Base-by-base conservation (phyloP, 164 flowering plant genomes). In the Cinnamomum chago region DNA sequence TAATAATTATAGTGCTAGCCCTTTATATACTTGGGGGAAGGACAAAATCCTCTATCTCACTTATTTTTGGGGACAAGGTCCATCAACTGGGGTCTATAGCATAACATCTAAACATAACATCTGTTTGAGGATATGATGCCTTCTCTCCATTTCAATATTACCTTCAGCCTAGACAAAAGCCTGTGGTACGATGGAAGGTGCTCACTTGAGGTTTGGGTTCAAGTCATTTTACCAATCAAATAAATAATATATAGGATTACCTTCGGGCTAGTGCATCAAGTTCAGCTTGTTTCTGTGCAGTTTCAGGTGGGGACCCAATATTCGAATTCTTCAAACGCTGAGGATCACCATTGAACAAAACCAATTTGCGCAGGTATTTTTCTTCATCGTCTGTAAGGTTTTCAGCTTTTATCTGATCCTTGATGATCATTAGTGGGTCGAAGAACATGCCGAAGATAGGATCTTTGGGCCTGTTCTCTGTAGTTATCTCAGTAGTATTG, bases 261-360 rank as follows among this genome's bases (percentile, higher is more conserved):
- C 98, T 92, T 81, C 95, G 88, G 75, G 95, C 95, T 55, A 95
- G 71, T 74, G 88, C 99, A 68, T 89, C 91, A 62, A 92, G 88
- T 75, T 92, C 97, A 24, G 99, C 99, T 58, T 79, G 83, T 77
- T 78, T 90, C 20, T 72, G 75, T 77, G 90, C 93, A 64, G 90
- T 74, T 62, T 81, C 83, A 25, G 94, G 91, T 10, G 88, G 88
- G 14, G 82, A 52, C 15, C 79, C 90, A 20, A 82, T 66, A 50
- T 50, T 79, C 23, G 82, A 84, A 51, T 33, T 81, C 70, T 86
- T 89, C 81, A 93, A 75, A 78, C 90, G 86, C 70, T 74, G 86
- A 24, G 92, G 78, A 81, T 86, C 79, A 24, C 90, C 88, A 70
- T 77, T 83, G 58, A 91, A 81, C 70, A 92, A 66, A 23, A 91